Conservation (phyloP, 1,139 yeast species). For the Entelexis sorbosivorans region DNA sequence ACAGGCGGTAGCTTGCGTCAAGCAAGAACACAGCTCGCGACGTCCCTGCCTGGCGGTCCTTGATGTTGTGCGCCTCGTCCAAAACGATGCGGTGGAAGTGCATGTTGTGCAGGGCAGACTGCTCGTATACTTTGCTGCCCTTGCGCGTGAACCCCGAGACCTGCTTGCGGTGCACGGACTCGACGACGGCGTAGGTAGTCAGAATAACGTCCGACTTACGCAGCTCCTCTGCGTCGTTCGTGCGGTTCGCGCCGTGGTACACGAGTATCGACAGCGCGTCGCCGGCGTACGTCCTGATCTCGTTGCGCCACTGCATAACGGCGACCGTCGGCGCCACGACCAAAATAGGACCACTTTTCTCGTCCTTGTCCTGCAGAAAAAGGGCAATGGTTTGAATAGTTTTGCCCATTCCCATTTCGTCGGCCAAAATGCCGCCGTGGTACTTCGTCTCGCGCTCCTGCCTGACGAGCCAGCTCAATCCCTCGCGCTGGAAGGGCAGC, state of each 20-base stretch:
- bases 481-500: constrained; percentile 87
- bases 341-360: constrained; percentile 56
- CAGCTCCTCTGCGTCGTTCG: constrained; percentile 46
- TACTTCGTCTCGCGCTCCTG: constrained; percentile 67
- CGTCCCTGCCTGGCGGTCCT: constrained; percentile 86
- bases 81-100: constrained; percentile 77
- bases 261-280: constrained; percentile 56
- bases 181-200: constrained; percentile 86
- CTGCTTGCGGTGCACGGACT: constrained; percentile 76
- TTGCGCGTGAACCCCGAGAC: constrained; percentile 71
- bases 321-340: constrained; percentile 98
- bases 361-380: constrained; percentile 50
- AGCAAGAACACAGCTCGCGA: constrained; percentile 79
- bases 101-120: constrained; percentile 62
- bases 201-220: constrained; percentile 64
- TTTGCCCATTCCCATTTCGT: constrained; percentile 99
- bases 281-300: constrained; percentile 72
- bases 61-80: constrained; percentile 96
- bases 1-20: constrained; percentile 66
- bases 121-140: constrained; percentile 57
- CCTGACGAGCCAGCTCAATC: constrained; percentile 71
- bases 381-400: constrained; percentile 90
- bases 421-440: constrained; percentile 90
- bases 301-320: constrained; percentile 93
- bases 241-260: constrained; percentile 77